These are phyloP conservation scores for Encephalitozoon intestinalis DNA, from an alignment of 371 early-diverging fungal genomes.

Conservation along the genomic window DNA sequence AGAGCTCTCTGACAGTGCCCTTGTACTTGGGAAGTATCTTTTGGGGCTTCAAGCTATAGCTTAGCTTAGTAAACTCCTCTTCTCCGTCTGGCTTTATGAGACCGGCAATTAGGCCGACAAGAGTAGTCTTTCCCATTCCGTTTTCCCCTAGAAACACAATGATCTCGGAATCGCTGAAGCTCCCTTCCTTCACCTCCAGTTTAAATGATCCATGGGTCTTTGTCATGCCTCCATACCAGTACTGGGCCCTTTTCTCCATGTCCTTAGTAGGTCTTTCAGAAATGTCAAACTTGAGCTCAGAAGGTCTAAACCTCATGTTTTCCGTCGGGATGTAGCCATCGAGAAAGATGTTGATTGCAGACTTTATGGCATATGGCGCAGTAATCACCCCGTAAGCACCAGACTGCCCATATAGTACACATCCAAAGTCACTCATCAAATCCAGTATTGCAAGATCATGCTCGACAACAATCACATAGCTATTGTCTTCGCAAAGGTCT, in stretches of 20 bases:
- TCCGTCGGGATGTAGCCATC: conserved; percentile 96
- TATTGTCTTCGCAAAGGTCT: conserved; percentile 67
- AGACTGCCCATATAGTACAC: conserved; percentile 93
- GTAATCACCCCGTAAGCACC: conserved; percentile 97
- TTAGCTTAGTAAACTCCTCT: conserved; percentile 72
- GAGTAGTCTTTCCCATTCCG: conserved; percentile 97
- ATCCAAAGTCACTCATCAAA: conserved; percentile 94
- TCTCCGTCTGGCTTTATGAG: conserved; percentile 65
- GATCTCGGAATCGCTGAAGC: conserved; percentile 91
- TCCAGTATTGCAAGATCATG: conserved; percentile 98
- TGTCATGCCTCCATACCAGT: conserved; percentile 21
- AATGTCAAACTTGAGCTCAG: conserved; percentile 83
- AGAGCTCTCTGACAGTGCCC: conserved; percentile 80
- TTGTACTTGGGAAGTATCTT: conserved; percentile 90
- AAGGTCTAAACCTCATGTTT: conserved; percentile 96
- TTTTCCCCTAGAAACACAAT: conserved; percentile 98
- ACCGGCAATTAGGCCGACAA: conserved; percentile 89
- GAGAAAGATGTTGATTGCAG: conserved; percentile 98
- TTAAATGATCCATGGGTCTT: conserved; percentile 67
- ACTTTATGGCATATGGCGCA: conserved; percentile 87
- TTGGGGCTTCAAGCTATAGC: conserved; percentile 85
- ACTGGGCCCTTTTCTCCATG: conserved; percentile 61
- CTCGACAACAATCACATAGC: conserved; percentile 92
- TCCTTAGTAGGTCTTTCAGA: conserved; percentile 71
- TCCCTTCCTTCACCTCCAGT: conserved; percentile 71